Evolutionary conservation across 2,329 filamentous ascomycete species (phyloP), one percentile per base, ranked within the genome.

Genomic region (Metarhizium sp.): DNA sequence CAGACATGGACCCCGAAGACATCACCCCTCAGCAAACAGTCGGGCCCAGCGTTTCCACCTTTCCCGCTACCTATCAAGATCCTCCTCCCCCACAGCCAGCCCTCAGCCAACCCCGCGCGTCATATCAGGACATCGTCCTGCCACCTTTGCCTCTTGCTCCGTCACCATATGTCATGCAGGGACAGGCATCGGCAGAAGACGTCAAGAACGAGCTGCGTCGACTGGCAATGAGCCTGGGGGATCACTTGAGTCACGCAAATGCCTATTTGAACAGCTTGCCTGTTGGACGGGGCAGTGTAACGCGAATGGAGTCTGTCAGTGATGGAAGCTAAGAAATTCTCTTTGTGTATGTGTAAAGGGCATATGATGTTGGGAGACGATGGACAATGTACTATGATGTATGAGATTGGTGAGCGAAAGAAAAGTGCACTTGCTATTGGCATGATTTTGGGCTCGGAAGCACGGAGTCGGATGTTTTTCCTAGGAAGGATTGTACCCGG

Each of bases 81-180:
- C 55, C 62, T 38, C 50, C 62, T 40, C 50, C 59, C 25, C 56
- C 62, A 42, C 53, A 61, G 47, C 61, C 58, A 40, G 57, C 52
- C 32, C 58, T 60, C 18, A 59, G 60, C 40, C 59, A 63, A 43
- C 56, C 61, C 4, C 36, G 25, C 16, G 48, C 52, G 20, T 20
- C 25, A 4, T 56, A 60, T 42, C 54, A 60, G 43, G 62, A 62
- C 16, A 52, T 56, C 14, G 50, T 56, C 20, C 62, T 74, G 55
- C 74, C 72, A 18, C 70, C 67, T 2, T 67, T 71, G 29, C 77
- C 74, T 4, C 68, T 69, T 2, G 75, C 76, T 10, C 80, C 80
- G 2, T 74, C 76, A 1, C 66, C 73, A 2, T 72, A 73, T 52
- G 78, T 81, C 45, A 77, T 84, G 72, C 79, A 82, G 62, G 78